phyloP scores from a whole-genome alignment of 139 green algal genomes.

The Penium margaritaceum region DNA sequence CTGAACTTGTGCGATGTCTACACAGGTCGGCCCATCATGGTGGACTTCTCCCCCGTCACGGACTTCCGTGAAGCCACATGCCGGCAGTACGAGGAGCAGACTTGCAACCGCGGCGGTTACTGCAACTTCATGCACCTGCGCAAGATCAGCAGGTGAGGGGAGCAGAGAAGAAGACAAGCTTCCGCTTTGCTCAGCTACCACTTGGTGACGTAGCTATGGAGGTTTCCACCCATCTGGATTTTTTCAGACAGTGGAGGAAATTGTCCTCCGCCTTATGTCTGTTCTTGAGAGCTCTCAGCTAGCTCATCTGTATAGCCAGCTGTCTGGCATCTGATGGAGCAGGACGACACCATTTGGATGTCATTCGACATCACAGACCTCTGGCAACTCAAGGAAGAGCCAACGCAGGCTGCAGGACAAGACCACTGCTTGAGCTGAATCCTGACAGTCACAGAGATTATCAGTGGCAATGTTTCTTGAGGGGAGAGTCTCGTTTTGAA shows the following conservation, averaged over 20 bases:
- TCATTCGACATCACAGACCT: too few species aligned
- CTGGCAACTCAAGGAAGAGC: too few species aligned
- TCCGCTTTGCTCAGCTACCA: not conserved
- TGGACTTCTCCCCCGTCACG: constrained; percentile 93
- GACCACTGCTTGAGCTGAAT: too few species aligned
- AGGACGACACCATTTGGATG: too few species aligned
- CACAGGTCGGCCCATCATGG: constrained; percentile 73
- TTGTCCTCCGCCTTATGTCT: not conserved
- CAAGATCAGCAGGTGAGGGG: constrained; percentile 72
- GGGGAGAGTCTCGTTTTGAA: not conserved
- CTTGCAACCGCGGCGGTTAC: constrained; percentile 89
- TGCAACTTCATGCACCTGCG: constrained; percentile 99
- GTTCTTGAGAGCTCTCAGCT: not conserved
- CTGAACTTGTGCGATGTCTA: not conserved
- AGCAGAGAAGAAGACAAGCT: too few species aligned
- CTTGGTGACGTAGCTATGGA: not conserved
- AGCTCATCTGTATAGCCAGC: not conserved
- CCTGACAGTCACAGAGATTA: not conserved
- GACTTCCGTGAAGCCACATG: constrained; percentile 84
- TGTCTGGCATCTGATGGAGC: not conserved
- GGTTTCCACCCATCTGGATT: not conserved
- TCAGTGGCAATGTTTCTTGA: not conserved
- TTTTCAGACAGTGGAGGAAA: not conserved
- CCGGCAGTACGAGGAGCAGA: constrained; percentile 95
- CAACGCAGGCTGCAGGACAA: too few species aligned